phyloP scores from a whole-genome alignment of 179 eudicot genomes.

The Silene noctiflora region DNA sequence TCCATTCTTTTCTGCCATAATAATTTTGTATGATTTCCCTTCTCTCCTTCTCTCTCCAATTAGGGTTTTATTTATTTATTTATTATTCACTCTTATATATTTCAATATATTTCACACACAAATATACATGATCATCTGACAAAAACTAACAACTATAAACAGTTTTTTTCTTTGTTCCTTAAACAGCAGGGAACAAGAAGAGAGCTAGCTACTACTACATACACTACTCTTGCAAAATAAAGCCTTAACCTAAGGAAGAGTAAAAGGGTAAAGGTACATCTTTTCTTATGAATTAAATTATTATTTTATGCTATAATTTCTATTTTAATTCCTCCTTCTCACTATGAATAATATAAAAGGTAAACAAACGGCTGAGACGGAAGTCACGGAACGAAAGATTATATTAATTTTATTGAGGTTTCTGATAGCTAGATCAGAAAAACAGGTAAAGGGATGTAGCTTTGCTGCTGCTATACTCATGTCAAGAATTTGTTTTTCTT shows the following conservation, averaged over 20 bases:
- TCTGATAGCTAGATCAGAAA: slow-evolving; percentile 11
- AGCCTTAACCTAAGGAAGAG: slow-evolving; percentile 28
- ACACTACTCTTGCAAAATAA: slow-evolving; percentile 13
- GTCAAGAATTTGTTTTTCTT: not conserved
- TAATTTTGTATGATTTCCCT: slow-evolving; percentile 18
- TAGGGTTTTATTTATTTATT: slow-evolving; percentile 34
- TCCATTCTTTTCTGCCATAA: slow-evolving; percentile 29
- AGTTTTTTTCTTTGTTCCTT: slow-evolving; percentile 16
- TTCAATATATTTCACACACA: not conserved
- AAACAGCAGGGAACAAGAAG: slow-evolving; percentile 17
- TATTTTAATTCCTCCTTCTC: not conserved
- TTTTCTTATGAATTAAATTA: not conserved
- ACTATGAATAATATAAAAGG: too few species aligned
- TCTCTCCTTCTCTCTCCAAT: slow-evolving; percentile 16
- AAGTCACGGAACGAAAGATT: too few species aligned
- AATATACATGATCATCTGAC: not conserved
- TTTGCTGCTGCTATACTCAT: not conserved
- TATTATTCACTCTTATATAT: not conserved
- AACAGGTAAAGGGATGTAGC: slow-evolving; percentile 12
- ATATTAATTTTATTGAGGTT: not conserved
- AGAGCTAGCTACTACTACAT: not conserved
- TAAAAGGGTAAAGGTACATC: slow-evolving; percentile 13
- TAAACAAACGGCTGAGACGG: too few species aligned
- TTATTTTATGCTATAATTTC: not conserved
- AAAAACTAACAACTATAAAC: slow-evolving; percentile 4